Evolutionary conservation across 2,329 filamentous ascomycete species (phyloP).

Genomic region (Hypoxylon sp.): DNA sequence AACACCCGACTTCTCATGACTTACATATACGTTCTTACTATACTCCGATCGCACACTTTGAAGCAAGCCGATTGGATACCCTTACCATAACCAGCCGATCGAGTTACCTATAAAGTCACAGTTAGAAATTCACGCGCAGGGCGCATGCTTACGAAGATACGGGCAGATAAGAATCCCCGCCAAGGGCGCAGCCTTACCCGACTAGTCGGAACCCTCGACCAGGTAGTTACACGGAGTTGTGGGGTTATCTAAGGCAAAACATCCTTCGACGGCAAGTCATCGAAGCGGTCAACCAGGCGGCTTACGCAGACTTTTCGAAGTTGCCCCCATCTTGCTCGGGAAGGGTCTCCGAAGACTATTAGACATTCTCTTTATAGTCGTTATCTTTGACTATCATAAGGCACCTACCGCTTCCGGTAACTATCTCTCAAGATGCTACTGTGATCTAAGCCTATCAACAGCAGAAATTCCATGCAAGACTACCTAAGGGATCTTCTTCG

Average conservation of each 20-base stretch:
- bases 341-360: slow-evolving; percentile 12
- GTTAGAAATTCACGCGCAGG: slow-evolving; percentile 30
- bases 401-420: slow-evolving; percentile 41
- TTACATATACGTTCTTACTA: slow-evolving; percentile 13
- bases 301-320: slow-evolving; percentile 4
- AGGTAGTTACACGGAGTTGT: slow-evolving; percentile 5
- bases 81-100: slow-evolving; percentile 2
- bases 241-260: slow-evolving; percentile 1
- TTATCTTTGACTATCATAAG: slow-evolving; percentile 39
- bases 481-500: slow-evolving; percentile 14
- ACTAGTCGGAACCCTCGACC: slow-evolving; percentile 18
- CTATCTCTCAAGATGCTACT: slow-evolving; percentile 31
- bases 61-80: slow-evolving; percentile 33
- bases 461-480: slow-evolving; percentile 19
- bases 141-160: slow-evolving; percentile 31
- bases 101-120: slow-evolving; percentile 9
- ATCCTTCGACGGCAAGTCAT: slow-evolving; percentile 6
- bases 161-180: slow-evolving; percentile 32
- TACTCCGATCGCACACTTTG: slow-evolving; percentile 3
- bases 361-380: slow-evolving; percentile 12
- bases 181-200: slow-evolving; percentile 30
- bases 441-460: slow-evolving; percentile 31
- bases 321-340: slow-evolving; percentile 5
- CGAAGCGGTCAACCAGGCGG: slow-evolving; percentile 24
- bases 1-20: slow-evolving; percentile 20